Percentiles rank a stretch among this genome's conserved stretches.
Evolutionary conservation across 257 asterid genomes (phyloP).

Genomic region (Ehretia macrophylla): DNA sequence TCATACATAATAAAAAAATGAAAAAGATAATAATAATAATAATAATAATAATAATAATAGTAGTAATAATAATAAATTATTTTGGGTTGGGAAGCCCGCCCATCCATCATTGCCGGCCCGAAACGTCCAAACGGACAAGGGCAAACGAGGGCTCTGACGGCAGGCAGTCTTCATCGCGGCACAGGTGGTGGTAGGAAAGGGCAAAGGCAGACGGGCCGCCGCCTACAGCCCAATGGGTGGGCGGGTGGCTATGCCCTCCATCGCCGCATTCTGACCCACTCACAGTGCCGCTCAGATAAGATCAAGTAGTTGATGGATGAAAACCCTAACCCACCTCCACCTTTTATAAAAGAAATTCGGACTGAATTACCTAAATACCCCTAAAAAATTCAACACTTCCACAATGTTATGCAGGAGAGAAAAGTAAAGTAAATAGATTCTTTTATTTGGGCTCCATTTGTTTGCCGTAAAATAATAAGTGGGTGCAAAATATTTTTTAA

Average conservation of each 20-base stretch:
- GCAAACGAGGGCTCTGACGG: not conserved
- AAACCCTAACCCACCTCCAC: not conserved
- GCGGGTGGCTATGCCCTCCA: not conserved
- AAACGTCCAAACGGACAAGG: not conserved
- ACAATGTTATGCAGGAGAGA: too few species aligned
- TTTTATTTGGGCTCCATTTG: too few species aligned
- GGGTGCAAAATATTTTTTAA: too few species aligned
- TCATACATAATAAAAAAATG: too few species aligned
- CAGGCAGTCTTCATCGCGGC: conserved; percentile 1
- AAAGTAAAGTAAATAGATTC: too few species aligned
- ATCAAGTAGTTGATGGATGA: not conserved
- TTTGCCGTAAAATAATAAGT: too few species aligned
- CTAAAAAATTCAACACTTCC: too few species aligned
- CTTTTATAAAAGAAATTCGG: too few species aligned
- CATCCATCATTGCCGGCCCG: not conserved
- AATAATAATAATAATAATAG: too few species aligned
- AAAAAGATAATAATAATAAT: too few species aligned
- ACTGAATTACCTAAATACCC: too few species aligned
- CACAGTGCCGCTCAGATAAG: not conserved
- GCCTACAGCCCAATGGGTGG: not conserved
- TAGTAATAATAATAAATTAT: too few species aligned
- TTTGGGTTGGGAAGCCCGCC: not conserved
- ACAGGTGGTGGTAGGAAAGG: not conserved
- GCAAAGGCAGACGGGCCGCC: not conserved
- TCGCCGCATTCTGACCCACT: not conserved